Evolutionary conservation across 2,329 filamentous ascomycete genomes (phyloP), one percentile per base, ranked within the genome.

Genomic region (Pestalotiopsis sp.): DNA sequence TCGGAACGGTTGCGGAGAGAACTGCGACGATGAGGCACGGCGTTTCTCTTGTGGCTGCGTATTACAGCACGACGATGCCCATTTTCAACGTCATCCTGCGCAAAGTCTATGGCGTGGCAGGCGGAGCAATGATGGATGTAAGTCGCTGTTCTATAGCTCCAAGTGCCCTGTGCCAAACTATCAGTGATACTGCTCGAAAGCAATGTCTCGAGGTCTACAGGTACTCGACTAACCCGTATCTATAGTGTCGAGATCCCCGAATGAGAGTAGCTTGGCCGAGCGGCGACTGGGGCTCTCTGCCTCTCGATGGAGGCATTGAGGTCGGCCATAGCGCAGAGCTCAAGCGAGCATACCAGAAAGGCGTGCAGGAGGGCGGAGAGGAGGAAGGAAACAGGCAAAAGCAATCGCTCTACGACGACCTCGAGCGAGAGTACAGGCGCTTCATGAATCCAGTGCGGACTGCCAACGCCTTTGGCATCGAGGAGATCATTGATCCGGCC

Each of bases 401-500:
- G 82, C 82, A 67, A 27, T 56, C 52, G 70, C 76, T 84, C 57
- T 91, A 90, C 71, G 80, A 82, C 56, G 85, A 89, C 73, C 72
- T 91, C 39, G 86, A 90, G 59, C 83, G 86, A 27, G 87, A 90
- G 75, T 91, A 91, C 75, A 78, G 82, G 45, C 80, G 88, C 25
- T 74, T 91, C 71, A 90, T 91, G 87, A 91, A 90, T 71, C 89
- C 89, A 0, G 87, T 91, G 1, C 79, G 89, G 17, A 90, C 88
- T 4, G 89, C 89, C 13, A 90, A 90, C 78, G 84, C 85, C 12
- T 91, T 91, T 77, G 87, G 87, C 0, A 82, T 91, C 0, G 88
- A 91, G 77, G 89, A 91, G 76, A 90, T 91, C 61, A 86, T 91
- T 56, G 89, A 91, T 78, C 89, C 89, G 4, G 87, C 86, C 39